Base-by-base conservation (phyloP, 1,139 yeast genomes). In the Geotrichum candidum region DNA sequence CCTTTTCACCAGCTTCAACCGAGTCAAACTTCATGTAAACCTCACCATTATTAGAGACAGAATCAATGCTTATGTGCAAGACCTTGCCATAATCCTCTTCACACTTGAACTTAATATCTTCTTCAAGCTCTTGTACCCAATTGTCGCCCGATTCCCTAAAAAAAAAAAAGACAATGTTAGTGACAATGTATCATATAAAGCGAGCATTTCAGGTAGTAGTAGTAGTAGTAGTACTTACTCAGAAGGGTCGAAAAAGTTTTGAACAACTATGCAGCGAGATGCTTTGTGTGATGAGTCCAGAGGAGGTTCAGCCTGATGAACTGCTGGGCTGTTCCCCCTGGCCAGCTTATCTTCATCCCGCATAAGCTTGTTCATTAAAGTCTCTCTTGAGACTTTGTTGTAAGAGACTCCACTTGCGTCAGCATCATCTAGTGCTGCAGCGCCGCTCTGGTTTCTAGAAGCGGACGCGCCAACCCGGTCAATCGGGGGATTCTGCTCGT, bases 51-150 rank as follows among this genome's bases (percentile, higher is more conserved):
- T 59, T 58, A 15, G 74, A 68, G 31, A 65, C 64, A 4, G 72
- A 68, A 15, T 74, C 77, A 27, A 76, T 73, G 13, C 68, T 64
- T 51, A 76, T 69, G 61, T 76, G 77, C 15, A 67, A 67, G 3
- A 76, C 75, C 51, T 67, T 62, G 46, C 79, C 79, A 60, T 75
- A 76, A 63, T 73, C 72, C 29, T 73, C 76, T 57, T 76, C 76
- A 61, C 78, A 76, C 61, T 76, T 78, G 3, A 68, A 69, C 46
- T 67, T 67, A 51, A 76, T 77, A 62, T 76, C 79, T 33, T 75
- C 76, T 56, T 73, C 75, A 23, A 76, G 70, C 58, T 76, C 78
- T 31, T 68, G 63, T 9, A 69, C 67, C 79, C 79, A 76, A 41
- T 66, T 62, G n/a, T 68, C 69, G 9, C 75, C 77, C 13, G 71